Conservation (phyloP, 1,284 basidiomycete genomes). For the Irpex sp. region DNA sequence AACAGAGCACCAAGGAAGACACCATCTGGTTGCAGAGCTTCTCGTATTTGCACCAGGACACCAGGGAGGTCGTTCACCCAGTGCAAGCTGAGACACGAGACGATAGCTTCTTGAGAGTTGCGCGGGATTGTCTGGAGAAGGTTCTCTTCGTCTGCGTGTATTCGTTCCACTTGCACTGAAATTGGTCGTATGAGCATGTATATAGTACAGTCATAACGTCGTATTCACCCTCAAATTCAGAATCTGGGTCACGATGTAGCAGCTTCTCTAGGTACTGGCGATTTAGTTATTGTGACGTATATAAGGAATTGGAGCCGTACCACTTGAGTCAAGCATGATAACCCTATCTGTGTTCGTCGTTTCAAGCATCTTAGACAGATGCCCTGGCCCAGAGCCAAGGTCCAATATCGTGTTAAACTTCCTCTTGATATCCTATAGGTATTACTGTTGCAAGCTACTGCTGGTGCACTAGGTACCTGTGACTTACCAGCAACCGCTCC, state of each 20-base stretch:
- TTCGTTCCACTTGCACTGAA: slow-evolving; percentile 70
- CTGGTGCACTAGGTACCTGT: not conserved
- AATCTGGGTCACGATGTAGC: slow-evolving; percentile 70
- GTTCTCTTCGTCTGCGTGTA: slow-evolving; percentile 78
- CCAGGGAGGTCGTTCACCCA: slow-evolving; percentile 99
- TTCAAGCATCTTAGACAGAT: slow-evolving; percentile 85
- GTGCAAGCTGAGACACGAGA: slow-evolving; percentile 89
- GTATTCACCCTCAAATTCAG: slow-evolving; percentile 69
- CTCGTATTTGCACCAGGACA: slow-evolving; percentile 85
- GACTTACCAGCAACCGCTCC: slow-evolving; percentile 77
- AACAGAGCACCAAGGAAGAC: slow-evolving; percentile 94
- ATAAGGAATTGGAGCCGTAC: slow-evolving; percentile 39
- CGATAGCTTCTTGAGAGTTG: slow-evolving; percentile 87
- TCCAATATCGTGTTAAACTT: slow-evolving; percentile 83
- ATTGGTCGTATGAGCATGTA: not conserved
- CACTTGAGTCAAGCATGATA: slow-evolving; percentile 86
- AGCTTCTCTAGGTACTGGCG: slow-evolving; percentile 44
- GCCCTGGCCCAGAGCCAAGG: slow-evolving; percentile 92
- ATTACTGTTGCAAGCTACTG: not conserved
- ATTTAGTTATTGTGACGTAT: not conserved
- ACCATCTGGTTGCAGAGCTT: slow-evolving; percentile 88
- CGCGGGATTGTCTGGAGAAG: slow-evolving; percentile 60
- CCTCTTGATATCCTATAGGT: slow-evolving; percentile 82
- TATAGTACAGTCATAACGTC: slow-evolving; percentile 5
- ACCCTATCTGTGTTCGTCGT: slow-evolving; percentile 68